A percentile compares a stretch with the other conserved stretches of the same genome.
Evolutionary conservation across 2,329 filamentous ascomycete genomes (phyloP).

Genomic region (Tolypocladium endophyticum): DNA sequence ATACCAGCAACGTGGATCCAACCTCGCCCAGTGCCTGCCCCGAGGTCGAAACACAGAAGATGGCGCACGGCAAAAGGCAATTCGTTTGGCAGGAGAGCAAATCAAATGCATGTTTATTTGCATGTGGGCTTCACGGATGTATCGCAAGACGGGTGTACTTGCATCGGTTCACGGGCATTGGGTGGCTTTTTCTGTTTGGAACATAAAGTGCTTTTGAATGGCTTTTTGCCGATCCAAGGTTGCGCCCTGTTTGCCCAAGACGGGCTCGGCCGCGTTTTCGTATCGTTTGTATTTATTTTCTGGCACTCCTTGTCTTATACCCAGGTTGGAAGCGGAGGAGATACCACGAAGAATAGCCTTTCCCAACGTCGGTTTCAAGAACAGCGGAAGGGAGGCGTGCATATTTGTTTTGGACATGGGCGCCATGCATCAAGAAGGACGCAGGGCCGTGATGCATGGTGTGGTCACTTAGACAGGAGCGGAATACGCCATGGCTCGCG

Average conservation of each 20-base stretch:
- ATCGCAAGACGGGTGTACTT: neutral
- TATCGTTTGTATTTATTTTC: neutral
- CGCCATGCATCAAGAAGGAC: neutral
- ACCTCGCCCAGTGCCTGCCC: neutral
- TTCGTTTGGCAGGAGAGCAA: neutral
- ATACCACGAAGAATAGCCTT: slow-evolving; percentile 6
- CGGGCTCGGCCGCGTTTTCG: neutral
- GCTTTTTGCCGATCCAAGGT: neutral
- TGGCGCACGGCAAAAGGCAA: neutral
- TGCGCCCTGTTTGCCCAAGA: neutral
- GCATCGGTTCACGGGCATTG: neutral
- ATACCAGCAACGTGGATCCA: neutral
- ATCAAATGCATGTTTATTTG: neutral
- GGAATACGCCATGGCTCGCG: neutral
- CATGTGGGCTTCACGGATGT: neutral
- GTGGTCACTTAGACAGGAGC: neutral
- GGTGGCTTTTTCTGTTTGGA: neutral
- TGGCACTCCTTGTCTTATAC: slow-evolving; percentile 5
- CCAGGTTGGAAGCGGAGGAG: slow-evolving; percentile 10
- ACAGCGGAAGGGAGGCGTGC: neutral
- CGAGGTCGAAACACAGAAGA: neutral
- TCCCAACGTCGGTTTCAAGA: neutral
- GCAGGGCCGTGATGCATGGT: neutral
- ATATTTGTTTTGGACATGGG: neutral
- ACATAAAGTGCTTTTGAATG: neutral